Evolutionary conservation across 2,329 filamentous ascomycete genomes (phyloP), one percentile per base, ranked within the genome.

Genomic region (Verticillium longisporum): DNA sequence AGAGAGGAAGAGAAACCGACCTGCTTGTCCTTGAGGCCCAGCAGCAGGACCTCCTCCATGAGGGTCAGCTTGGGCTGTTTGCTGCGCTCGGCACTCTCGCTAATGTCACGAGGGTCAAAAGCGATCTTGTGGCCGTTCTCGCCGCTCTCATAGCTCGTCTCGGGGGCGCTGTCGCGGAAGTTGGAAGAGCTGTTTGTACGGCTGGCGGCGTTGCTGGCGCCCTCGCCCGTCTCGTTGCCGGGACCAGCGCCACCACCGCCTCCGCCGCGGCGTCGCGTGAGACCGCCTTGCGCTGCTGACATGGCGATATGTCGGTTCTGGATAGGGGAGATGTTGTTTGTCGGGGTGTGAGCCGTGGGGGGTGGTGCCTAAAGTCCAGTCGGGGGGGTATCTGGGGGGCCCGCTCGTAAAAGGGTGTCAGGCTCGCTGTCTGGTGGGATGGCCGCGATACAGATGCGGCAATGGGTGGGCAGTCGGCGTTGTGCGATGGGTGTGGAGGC

Each of bases 101-200:
- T 96, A 71, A 99, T 96, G 77, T 99, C 95, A 76, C 94, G 85
- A 62, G 95, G 95, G 76, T 99, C 95, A 75, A 92, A 99, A 62
- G 93, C 95, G 76, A 99, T 98, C 83, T 96, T 97, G 84, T 98
- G 95, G 67, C 95, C 95, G 79, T 97, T 97, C 78, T 96, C 94
- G 75, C 89, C 84, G 73, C 83, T 92, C 78, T 93, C 90, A 81
- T 96, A 98, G 71, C 90, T 94, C 63, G 95, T 97, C 78, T 88
- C 86, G 70, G 85, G 86, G 66, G 74, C 79, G 71, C 70, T 78
- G 70, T 85, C 83, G 71, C 77, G 78, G 70, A 77, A 73, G 72
- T 83, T 83, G 69, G 74, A 77, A 63, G 81, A 75, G 55, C 81
- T 82, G 70, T 85, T 80, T 80, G 86, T 77, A 69, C 82, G 78